Base-by-base conservation (phyloP, 1,284 basidiomycete species). In the Neolentinus lepideus region DNA sequence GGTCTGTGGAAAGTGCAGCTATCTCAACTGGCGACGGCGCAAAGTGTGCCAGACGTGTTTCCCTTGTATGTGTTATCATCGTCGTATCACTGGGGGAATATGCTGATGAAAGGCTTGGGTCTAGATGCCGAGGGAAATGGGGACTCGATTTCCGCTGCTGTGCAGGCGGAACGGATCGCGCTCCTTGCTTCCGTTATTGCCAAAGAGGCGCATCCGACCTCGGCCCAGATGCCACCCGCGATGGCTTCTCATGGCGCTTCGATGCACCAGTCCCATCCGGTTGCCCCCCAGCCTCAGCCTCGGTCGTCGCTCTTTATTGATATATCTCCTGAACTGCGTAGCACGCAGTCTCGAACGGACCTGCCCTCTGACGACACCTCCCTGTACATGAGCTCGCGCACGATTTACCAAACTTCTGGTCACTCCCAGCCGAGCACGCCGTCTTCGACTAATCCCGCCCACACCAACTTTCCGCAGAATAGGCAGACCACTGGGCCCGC, bases 1-100 rank as follows among this genome's bases (percentile, higher is more conserved):
- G 91, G 77, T 90, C 57, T 94, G 92, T 70, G 75, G 78, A 57
- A 88, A 85, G 66, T 93, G 92, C 68, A 85, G 86, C 64, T 91
- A 92, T 70, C 69, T 90, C 61, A 92, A 94, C 67, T 94, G 91
- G 91, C 76, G 91, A 58, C 72, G 92, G 54, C 74, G 91, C 52
- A 90, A 91, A 69, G 90, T 93, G 55, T 94, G 91, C 74, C 90
- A 93, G 76, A 90, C 88, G 11, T 93, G 91, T 70, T 84, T 81
- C 61, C 90, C 91, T 50, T 91, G 88, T 90, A 65, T 60, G 83
- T 77, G 29, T 12, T 31, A 31, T 31, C 12, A 31, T 31, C 12
- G 29, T 51, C 45, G 26, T 21, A 56, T 55, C 52, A 56, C 55
- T 51, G 51, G 46, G 50, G 54, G 55, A 52, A 46, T 52, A 45